Base-by-base conservation (phyloP, 306 rosid genomes). In the Trichosanthes truncata region DNA sequence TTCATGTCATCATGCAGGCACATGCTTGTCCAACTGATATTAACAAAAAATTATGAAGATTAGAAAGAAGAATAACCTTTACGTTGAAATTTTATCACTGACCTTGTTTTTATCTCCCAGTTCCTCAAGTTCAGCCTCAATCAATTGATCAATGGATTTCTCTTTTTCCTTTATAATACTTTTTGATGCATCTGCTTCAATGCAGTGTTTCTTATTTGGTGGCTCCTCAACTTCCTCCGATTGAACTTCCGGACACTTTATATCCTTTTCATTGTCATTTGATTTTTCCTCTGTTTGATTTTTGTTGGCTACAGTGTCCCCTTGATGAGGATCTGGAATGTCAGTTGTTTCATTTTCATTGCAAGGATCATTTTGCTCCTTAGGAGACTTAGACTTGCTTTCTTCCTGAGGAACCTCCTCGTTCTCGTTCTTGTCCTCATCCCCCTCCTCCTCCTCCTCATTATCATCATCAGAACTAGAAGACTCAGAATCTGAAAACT, bases 91-190 rank as follows among this genome's bases (percentile, higher is more conserved):
- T 57, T 8, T 60, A 84, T 35, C 56, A 82, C 81, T 69, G 78
- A 92, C 98, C 98, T 92, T 94, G 77, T 51, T 89, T 86, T 91
- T 92, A 85, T 94, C 93, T 77, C 88, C 92, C 77, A 94, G 79
- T 81, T 89, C 95, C 81, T 72, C 80, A 4, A 94, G 85, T 84
- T 94, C 97, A 9, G 82, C 97, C 67, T 94, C 98, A 88, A 94
- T 91, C 72, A 94, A 85, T 82, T 63, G 88, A 86, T 92, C 97
- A 74, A 94, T 81, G 46, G 98, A 92, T 85, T 89, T 89, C 63
- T 87, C 89, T 77, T 89, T 85, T n/a, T 80, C 84, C 11, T 83
- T 82, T 35, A 68, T 75, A 74, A 68, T 82, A 77, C 51, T 14
- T 53, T 87, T 41, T 3, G 84, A 79, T 77, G 67, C 88, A 76